These are phyloP conservation scores for Mycena kentingensis DNA, from an alignment of 768 basidiomycete genomes.

Conservation along the genomic window DNA sequence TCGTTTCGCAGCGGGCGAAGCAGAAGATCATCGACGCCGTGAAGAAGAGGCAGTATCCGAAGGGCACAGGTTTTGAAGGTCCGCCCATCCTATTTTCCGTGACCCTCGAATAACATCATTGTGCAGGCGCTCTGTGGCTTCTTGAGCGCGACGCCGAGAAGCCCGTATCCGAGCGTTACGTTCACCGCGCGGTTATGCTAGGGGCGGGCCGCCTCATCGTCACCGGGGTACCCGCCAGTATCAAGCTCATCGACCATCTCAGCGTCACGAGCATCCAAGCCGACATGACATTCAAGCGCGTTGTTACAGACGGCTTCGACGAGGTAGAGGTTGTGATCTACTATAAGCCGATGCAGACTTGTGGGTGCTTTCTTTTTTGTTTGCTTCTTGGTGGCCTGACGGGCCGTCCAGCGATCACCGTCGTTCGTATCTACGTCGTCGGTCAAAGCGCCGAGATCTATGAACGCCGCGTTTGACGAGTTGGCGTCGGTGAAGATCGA, in stretches of 20 bases:
- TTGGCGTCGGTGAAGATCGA: background rate
- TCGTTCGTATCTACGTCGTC: slow-evolving; percentile 4
- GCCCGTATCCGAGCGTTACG: slow-evolving; percentile 28
- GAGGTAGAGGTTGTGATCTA: slow-evolving; percentile 10
- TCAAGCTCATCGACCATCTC: slow-evolving; percentile 17
- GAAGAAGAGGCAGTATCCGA: background rate
- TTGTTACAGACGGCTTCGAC: background rate
- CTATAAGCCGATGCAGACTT: background rate
- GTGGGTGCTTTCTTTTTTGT: background rate
- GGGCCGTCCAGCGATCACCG: background rate
- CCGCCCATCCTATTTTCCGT: background rate
- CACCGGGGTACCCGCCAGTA: slow-evolving; percentile 15
- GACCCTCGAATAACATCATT: too few species aligned
- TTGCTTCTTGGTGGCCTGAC: background rate
- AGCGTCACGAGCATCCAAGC: background rate
- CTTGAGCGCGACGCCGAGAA: slow-evolving; percentile 30
- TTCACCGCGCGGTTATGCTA: slow-evolving; percentile 11
- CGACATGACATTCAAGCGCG: slow-evolving; percentile 13
- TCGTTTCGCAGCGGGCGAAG: background rate
- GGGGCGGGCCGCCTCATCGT: slow-evolving; percentile 26
- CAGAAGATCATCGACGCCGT: slow-evolving; percentile 5
- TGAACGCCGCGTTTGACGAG: slow-evolving; percentile 3
- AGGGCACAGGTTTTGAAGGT: background rate
- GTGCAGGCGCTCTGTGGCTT: background rate
- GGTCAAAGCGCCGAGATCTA: slow-evolving; percentile 1